Evolutionary conservation across 345 rosid species (phyloP).

Genomic region (Cardamine chenopodiifolia): DNA sequence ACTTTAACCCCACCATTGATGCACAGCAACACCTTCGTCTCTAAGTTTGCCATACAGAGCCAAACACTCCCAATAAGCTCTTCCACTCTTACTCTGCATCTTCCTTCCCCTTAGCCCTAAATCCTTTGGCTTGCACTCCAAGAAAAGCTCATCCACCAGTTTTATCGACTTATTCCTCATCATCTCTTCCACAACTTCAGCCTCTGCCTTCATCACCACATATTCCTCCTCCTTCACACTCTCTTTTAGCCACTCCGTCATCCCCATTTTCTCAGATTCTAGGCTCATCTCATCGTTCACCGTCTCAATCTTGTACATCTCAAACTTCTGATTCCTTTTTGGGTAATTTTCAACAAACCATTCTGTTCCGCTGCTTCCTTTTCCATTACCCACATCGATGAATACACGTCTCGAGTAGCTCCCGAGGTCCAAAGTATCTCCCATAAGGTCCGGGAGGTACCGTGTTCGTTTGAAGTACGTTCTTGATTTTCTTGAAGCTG

Average conservation of each 20-base stretch:
- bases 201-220: constrained; percentile 86
- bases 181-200: constrained; percentile 74
- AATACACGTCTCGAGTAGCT: constrained; percentile 67
- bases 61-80: constrained; percentile 84
- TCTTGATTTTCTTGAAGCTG: constrained; percentile 61
- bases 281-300: constrained; percentile 40
- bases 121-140: constrained; percentile 76
- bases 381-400: constrained; percentile 58
- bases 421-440: constrained; percentile 59
- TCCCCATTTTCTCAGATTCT: constrained; percentile 41
- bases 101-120: constrained; percentile 39
- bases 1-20: constrained; percentile 80
- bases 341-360: constrained; percentile 78
- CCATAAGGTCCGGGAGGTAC: constrained; percentile 64
- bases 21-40: constrained; percentile 80
- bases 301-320: constrained; percentile 67
- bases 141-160: constrained; percentile 79
- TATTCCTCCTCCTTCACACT: constrained; percentile 69
- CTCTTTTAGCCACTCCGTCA: constrained; percentile 68
- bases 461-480: constrained; percentile 57
- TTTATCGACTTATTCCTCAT: constrained; percentile 58
- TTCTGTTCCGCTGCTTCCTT: constrained; percentile 55
- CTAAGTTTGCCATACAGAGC: constrained; percentile 77
- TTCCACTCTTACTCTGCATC: constrained; percentile 45
- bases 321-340: constrained; percentile 63